Evolutionary conservation across 352 stramenopile species (phyloP).

Genomic region (Phytophthora podocarpi): DNA sequence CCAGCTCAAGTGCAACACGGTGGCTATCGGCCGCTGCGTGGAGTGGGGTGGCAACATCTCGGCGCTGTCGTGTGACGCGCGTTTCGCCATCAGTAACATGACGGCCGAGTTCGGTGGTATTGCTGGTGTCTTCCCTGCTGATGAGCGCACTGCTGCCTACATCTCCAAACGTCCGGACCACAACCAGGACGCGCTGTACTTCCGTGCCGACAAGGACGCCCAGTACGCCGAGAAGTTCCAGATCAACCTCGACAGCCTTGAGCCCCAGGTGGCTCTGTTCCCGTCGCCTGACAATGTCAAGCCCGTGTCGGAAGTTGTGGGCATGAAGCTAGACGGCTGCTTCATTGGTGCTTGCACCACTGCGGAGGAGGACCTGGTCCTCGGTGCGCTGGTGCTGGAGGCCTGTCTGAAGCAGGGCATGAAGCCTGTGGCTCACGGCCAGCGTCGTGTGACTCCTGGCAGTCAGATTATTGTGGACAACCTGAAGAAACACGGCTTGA

Average conservation of each 20-base stretch:
- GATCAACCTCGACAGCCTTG: conserved; percentile 66
- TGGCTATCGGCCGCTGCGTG: conserved; percentile 80
- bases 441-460: conserved; percentile 76
- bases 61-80: conserved; percentile 54
- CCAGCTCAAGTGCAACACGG: conserved; percentile 83
- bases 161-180: conserved; percentile 69
- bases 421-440: conserved; percentile 24
- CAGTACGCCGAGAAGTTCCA: conserved; percentile 74
- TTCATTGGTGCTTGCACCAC: conserved; percentile 87
- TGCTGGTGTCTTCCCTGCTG: conserved; percentile 78
- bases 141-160: conserved; percentile 77
- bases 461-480: conserved; percentile 66
- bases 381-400: conserved; percentile 68
- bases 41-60: conserved; percentile 79
- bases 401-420: conserved; percentile 55
- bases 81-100: conserved; percentile 86
- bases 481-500: conserved; percentile 65
- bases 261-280: conserved; percentile 73
- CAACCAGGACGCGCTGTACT: conserved; percentile 83
- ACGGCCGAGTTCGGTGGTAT: conserved; percentile 85
- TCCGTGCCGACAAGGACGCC: conserved; percentile 71
- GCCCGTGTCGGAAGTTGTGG: conserved; percentile 11
- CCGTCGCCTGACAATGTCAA: conserved; percentile 73
- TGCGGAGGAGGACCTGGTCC: conserved; percentile 82
- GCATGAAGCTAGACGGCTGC: conserved; percentile 81